Evolutionary conservation across 345 rosid genomes (phyloP), one percentile per base, ranked within the genome.

Genomic region (Lumnitzera racemosa): DNA sequence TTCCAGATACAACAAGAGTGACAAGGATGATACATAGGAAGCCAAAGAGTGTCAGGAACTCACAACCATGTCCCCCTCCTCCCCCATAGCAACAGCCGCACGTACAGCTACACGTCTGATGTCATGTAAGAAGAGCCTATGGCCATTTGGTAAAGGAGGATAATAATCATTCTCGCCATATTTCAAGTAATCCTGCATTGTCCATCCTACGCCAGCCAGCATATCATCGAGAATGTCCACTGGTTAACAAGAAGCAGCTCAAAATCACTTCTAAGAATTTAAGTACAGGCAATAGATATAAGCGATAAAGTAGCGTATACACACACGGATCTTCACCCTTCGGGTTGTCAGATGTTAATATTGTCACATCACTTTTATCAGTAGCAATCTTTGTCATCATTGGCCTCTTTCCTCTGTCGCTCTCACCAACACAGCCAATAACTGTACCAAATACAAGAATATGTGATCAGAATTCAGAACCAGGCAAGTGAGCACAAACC

Each of bases 11-110:
- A 11, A 17, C 17, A 15, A 31, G 55, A 65, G 62, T 49, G 48
- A 36, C 43, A 55, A 57, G 2, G 46, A 36, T 5, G 43, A 36
- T 9, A 36, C 5, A 9, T 4, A 36, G 43, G 11, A 6, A 36
- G 43, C 9, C 43, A 58, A 64, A n/a, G 29, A 71, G 63, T 3
- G 57, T 47, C 24, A 58, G 67, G 64, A 58, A 84, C 98, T 90
- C 89, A 92, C 98, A 73, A 90, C 91, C 84, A 90, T 69, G 60
- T 90, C 97, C 9, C 97, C 97, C 81, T 94, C 97, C 84, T 94
- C 99, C 17, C 97, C 99, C 99, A 87, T 87, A 57, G 96, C 96
- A 68, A 87, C 96, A 52, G 96, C 99, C 70, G 88, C 83, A 47
- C 96, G 89, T 20, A 94, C 90, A 66, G 99, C 99, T 72, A 89